phyloP scores from a whole-genome alignment of 2,329 filamentous ascomycete species.

The Blastomyces gilchristii region DNA sequence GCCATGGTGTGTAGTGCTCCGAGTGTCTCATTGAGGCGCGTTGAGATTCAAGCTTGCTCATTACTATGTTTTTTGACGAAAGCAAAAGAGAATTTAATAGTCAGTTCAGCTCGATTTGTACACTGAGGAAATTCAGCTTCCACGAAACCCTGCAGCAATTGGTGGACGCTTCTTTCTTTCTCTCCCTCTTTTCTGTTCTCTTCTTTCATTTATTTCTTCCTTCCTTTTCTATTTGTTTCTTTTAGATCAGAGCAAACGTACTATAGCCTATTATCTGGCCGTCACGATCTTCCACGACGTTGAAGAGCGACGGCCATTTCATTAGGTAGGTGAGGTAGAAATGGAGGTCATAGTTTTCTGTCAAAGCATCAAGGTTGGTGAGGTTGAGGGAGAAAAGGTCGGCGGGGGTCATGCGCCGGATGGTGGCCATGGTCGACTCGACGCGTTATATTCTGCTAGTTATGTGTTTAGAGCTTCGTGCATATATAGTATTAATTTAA shows the following conservation, averaged over 20 bases:
- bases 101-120: background rate
- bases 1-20: conserved; percentile 94
- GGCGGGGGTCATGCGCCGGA: conserved; percentile 71
- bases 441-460: background rate
- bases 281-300: conserved; percentile 73
- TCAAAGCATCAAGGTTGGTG: conserved; percentile 90
- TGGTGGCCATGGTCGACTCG: conserved; percentile 56
- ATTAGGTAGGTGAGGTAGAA: conserved; percentile 96
- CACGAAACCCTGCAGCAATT: background rate
- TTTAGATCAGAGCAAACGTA: conserved; percentile 37
- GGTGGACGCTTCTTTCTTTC: background rate
- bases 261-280: conserved; percentile 94
- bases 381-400: conserved; percentile 86
- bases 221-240: background rate
- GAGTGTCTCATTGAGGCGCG: conserved; percentile 63
- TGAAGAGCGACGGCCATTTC: conserved; percentile 91
- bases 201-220: no score
- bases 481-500: background rate
- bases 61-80: conserved; percentile 49
- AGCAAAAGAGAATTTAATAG: background rate
- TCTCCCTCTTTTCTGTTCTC: background rate
- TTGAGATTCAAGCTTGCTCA: conserved; percentile 91
- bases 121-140: background rate
- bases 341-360: conserved; percentile 91
- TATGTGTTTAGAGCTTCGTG: background rate